Conservation (phyloP, 345 rosid genomes). For the Gossypium raimondii region DNA sequence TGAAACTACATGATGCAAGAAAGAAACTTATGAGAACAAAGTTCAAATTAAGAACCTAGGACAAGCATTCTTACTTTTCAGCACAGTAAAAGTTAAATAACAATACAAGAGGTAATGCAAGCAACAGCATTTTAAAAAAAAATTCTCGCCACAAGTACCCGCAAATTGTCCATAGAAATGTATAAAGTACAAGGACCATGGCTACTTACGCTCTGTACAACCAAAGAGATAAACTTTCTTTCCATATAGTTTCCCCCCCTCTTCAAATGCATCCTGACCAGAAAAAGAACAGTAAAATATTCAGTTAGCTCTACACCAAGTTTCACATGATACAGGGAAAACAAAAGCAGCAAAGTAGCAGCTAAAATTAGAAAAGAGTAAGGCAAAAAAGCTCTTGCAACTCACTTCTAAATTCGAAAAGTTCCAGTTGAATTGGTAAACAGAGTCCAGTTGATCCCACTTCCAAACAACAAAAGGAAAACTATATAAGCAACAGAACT, state of each 20-base stretch:
- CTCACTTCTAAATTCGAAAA: conserved; percentile 90
- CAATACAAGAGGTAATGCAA: background rate
- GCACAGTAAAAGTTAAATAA: background rate
- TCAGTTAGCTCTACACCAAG: background rate
- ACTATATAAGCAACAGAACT: conserved; percentile 15
- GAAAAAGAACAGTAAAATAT: conserved; percentile 13
- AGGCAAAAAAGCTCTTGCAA: conserved; percentile 7
- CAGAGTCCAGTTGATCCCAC: conserved; percentile 88
- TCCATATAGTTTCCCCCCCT: conserved; percentile 70
- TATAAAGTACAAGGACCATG: background rate
- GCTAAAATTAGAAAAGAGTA: background rate
- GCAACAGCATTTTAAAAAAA: background rate
- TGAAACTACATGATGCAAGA: background rate
- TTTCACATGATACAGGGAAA: background rate
- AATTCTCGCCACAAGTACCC: background rate
- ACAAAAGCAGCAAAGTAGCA: conserved; percentile 7
- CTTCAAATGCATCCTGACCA: conserved; percentile 80
- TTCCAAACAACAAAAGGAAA: conserved; percentile 25
- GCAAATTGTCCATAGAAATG: background rate
- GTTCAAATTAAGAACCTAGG: background rate
- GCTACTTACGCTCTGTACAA: conserved; percentile 83
- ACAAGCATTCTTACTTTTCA: background rate
- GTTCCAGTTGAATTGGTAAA: conserved; percentile 73
- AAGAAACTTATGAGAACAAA: conserved; percentile 11
- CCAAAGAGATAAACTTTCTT: conserved; percentile 81